Conservation (phyloP, 2,329 filamentous ascomycete species). For the Fusarium mangiferae region DNA sequence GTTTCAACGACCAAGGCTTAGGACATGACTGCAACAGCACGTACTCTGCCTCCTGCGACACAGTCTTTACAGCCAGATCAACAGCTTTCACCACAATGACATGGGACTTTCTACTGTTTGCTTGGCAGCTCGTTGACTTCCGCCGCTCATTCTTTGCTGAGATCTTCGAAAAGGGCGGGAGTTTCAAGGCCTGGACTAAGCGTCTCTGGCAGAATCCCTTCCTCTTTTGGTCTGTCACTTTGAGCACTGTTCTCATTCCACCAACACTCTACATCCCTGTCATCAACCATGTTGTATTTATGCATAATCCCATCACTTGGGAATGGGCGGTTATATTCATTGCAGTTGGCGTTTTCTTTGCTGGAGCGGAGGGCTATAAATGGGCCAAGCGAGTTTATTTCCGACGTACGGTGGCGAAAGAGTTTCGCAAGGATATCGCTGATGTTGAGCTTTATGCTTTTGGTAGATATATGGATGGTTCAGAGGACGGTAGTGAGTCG, state of each 20-base stretch:
- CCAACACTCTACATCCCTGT: conserved; percentile 75
- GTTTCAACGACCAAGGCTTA: conserved; percentile 63
- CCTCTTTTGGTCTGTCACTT: conserved; percentile 59
- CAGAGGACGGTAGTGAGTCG: conserved; percentile 20
- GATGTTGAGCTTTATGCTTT: conserved; percentile 40
- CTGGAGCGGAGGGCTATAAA: conserved; percentile 74
- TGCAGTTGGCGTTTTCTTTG: conserved; percentile 69
- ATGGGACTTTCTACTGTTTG: conserved; percentile 75
- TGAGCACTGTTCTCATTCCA: conserved; percentile 67
- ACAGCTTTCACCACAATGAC: conserved; percentile 75
- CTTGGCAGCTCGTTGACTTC: conserved; percentile 75
- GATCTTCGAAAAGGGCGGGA: conserved; percentile 58
- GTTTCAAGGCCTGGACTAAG: conserved; percentile 62
- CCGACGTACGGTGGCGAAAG: conserved; percentile 45
- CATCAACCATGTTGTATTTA: conserved; percentile 72
- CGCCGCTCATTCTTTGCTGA: conserved; percentile 73
- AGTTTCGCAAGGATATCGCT: conserved; percentile 34
- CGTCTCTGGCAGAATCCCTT: conserved; percentile 67
- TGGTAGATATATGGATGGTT: conserved; percentile 22
- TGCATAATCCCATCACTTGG: conserved; percentile 73
- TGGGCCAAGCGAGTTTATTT: conserved; percentile 70
- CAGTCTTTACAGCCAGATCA: conserved; percentile 71
- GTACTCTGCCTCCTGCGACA: conserved; percentile 62
- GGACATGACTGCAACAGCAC: conserved; percentile 67
- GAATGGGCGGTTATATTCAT: conserved; percentile 77